phyloP scores from a whole-genome alignment of 2,329 filamentous ascomycete genomes.

The Colletotrichum camelliae region DNA sequence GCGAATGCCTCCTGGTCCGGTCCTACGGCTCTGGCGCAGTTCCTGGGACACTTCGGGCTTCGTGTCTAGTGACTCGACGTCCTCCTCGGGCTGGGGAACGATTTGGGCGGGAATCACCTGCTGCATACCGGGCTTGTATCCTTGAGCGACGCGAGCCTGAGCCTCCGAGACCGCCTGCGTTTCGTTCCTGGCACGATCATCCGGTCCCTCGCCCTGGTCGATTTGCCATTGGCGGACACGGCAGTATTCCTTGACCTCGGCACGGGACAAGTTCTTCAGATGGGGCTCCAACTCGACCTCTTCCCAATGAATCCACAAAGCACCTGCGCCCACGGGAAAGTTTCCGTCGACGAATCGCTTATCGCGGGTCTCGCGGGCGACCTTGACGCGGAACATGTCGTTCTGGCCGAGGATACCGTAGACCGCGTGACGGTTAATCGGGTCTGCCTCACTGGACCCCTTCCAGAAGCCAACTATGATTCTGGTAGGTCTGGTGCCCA shows the following conservation, averaged over 20 bases:
- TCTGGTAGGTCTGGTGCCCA: conserved; percentile 59
- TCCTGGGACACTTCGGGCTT: conserved; percentile 34
- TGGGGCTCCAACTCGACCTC: conserved; percentile 65
- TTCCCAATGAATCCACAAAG: conserved; percentile 67
- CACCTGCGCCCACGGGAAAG: conserved; percentile 64
- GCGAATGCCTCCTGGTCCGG: conserved; percentile 36
- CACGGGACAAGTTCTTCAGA: conserved; percentile 52
- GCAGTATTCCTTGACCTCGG: conserved; percentile 68
- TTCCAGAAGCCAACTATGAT: conserved; percentile 67
- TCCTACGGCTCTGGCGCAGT: conserved; percentile 48
- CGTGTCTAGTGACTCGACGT: conserved; percentile 11
- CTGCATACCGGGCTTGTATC: conserved; percentile 24
- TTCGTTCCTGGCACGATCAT: conserved; percentile 56
- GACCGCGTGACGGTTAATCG: conserved; percentile 63
- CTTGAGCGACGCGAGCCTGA: conserved; percentile 45
- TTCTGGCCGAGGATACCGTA: conserved; percentile 67
- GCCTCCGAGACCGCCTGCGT: conserved; percentile 57
- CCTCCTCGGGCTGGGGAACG: conserved; percentile 24
- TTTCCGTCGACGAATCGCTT: conserved; percentile 64
- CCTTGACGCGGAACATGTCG: conserved; percentile 69
- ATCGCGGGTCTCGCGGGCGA: conserved; percentile 65
- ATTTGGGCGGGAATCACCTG: conserved; percentile 2
- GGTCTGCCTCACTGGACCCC: conserved; percentile 52
- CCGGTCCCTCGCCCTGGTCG: conserved; percentile 55
- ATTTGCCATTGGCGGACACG: conserved; percentile 65